These are phyloP conservation scores for Rhododendron kiyosumense DNA, from an alignment of 148 eudicot species.

Conservation along the genomic window DNA sequence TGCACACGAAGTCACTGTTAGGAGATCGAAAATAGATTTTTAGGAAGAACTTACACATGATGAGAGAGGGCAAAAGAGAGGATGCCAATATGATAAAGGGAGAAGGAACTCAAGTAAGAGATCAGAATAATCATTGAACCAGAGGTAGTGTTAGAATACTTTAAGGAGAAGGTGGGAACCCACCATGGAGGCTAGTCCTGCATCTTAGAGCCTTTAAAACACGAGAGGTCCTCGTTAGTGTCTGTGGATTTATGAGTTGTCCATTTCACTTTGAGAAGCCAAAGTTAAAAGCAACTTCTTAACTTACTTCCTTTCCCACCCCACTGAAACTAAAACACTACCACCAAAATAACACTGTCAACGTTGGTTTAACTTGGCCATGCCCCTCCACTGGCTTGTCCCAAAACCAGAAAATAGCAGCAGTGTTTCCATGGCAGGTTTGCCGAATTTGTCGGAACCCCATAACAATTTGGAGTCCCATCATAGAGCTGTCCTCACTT, in stretches of 20 bases:
- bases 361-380: constrained; percentile 14
- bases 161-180: constrained; percentile 35
- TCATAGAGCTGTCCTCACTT: constrained; percentile 26
- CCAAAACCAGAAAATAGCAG: constrained; percentile 30
- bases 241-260: constrained; percentile 13
- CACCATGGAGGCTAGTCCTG: constrained; percentile 39
- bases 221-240: constrained; percentile 26
- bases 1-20: constrained; percentile 20
- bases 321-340: constrained; percentile 14
- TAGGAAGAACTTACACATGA: constrained; percentile 17
- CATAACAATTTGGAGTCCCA: constrained; percentile 11
- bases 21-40: constrained; percentile 3
- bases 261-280: constrained; percentile 22
- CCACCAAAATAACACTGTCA: constrained; percentile 9
- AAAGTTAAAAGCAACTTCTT: constrained; percentile 25
- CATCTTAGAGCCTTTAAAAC: constrained; percentile 21
- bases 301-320: constrained; percentile 21
- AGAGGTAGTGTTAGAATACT: constrained; percentile 22
- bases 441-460: constrained; percentile 16
- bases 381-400: constrained; percentile 23
- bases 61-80: constrained; percentile 19
- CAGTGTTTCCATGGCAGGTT: constrained; percentile 19
- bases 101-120: constrained; percentile 11
- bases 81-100: constrained; percentile 19
- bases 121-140: constrained; percentile 21